Conservation (phyloP, 2,329 filamentous ascomycete species). For the Colletotrichum agaves region DNA sequence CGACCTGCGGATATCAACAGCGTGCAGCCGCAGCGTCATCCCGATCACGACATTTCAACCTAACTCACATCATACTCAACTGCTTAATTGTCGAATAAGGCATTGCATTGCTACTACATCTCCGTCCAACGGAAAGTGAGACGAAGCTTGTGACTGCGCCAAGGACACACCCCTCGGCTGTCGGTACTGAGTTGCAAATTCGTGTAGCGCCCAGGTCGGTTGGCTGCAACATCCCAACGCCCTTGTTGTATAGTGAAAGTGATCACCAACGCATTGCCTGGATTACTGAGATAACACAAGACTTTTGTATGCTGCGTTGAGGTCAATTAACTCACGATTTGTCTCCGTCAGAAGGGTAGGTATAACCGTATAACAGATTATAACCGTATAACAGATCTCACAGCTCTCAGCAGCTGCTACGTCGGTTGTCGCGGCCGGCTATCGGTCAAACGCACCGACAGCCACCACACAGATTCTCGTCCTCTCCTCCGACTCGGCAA, state of each 20-base stretch:
- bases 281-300: too few relatives aligned
- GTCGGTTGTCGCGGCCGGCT: background rate
- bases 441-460: background rate
- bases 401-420: background rate
- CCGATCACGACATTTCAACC: background rate
- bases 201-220: background rate
- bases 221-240: background rate
- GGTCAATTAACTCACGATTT: too few relatives aligned
- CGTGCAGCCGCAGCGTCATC: background rate
- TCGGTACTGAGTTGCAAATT: background rate
- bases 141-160: constrained; percentile 4
- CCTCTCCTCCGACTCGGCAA: background rate
- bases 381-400: too few relatives aligned
- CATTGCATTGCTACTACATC: too few relatives aligned
- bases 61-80: background rate
- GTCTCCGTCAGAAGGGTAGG: too few relatives aligned
- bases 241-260: too few relatives aligned
- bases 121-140: background rate
- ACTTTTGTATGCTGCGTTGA: too few relatives aligned
- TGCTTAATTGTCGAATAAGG: background rate
- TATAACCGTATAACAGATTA: too few relatives aligned
- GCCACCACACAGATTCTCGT: background rate
- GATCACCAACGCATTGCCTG: too few relatives aligned
- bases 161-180: background rate
- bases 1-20: background rate